A percentile compares a stretch with the other conserved stretches of the same genome.
Evolutionary conservation across 768 basidiomycete genomes (phyloP).

Genomic region (Calocera viscosa): DNA sequence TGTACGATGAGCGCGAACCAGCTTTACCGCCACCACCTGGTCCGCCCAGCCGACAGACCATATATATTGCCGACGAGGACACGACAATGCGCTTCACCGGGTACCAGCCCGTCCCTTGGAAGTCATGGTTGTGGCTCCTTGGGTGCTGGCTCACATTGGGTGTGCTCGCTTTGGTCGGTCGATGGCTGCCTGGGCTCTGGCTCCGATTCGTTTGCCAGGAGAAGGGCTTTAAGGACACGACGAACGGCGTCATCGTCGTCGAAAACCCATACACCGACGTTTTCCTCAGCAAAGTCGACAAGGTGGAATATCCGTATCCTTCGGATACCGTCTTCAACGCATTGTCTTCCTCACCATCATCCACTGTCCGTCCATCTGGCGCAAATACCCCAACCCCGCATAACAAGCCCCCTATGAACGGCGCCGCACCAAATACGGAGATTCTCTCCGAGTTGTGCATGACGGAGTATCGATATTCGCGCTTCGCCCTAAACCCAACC

Average conservation of each 20-base stretch:
- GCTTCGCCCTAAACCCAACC: slow-evolving; percentile 75
- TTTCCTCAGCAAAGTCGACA: slow-evolving; percentile 57
- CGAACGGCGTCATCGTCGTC: slow-evolving; percentile 67
- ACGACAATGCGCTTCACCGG: slow-evolving; percentile 76
- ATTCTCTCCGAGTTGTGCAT: slow-evolving; percentile 45
- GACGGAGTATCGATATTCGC: slow-evolving; percentile 85
- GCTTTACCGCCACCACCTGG: slow-evolving; percentile 55
- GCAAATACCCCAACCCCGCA: background rate
- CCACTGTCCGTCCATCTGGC: background rate
- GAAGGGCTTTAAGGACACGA: slow-evolving; percentile 62
- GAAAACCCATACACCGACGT: slow-evolving; percentile 85
- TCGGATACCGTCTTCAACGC: slow-evolving; percentile 62
- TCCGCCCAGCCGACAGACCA: slow-evolving; percentile 71
- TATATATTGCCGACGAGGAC: slow-evolving; percentile 84
- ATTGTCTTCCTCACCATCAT: slow-evolving; percentile 20
- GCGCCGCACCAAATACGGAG: slow-evolving; percentile 24
- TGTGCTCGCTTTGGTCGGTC: slow-evolving; percentile 62
- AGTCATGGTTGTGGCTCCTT: slow-evolving; percentile 54
- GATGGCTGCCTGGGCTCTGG: slow-evolving; percentile 92
- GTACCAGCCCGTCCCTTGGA: slow-evolving; percentile 55
- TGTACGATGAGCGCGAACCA: slow-evolving; percentile 51
- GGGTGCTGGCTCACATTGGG: slow-evolving; percentile 61
- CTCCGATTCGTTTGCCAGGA: slow-evolving; percentile 73
- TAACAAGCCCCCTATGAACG: background rate
- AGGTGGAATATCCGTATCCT: slow-evolving; percentile 60